A percentile compares a stretch with the other conserved stretches of the same genome.
Evolutionary conservation across 179 eudicot species (phyloP).

Genomic region (Amaranthus tricolor): DNA sequence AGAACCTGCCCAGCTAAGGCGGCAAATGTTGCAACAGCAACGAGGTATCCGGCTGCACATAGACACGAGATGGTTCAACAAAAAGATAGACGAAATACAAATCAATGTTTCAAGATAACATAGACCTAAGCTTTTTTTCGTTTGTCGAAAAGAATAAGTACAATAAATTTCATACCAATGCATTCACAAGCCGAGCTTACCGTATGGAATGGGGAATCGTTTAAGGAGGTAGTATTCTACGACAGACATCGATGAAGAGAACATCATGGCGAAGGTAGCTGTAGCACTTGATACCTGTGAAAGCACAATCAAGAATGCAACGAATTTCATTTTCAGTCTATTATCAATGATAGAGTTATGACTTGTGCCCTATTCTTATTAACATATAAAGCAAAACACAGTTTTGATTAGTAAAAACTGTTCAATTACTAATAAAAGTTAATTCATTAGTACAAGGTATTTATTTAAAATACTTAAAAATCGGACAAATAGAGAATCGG

Average conservation of each 20-base stretch:
- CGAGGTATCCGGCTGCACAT: constrained; percentile 53
- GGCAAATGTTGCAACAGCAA: constrained; percentile 56
- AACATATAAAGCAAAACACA: no score
- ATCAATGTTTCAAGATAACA: neutral
- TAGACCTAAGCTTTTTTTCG: neutral
- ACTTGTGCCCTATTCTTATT: no score
- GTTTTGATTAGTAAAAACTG: no score
- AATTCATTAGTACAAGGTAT: no score
- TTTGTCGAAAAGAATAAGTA: no score
- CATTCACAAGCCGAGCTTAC: constrained; percentile 21
- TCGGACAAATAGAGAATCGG: no score
- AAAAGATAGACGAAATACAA: neutral
- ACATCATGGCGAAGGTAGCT: constrained; percentile 64
- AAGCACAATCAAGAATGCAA: neutral
- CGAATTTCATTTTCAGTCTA: neutral
- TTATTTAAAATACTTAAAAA: no score
- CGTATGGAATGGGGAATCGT: constrained; percentile 60
- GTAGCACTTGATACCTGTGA: constrained; percentile 75
- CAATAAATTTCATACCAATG: no score
- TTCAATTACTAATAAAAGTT: no score
- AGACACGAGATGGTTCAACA: neutral
- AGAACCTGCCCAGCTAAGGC: constrained; percentile 59
- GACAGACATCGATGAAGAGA: constrained; percentile 68
- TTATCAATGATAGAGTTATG: neutral
- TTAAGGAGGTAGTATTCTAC: constrained; percentile 60